Evolutionary conservation across 345 rosid species (phyloP).

Genomic region (Lumnitzera littorea): DNA sequence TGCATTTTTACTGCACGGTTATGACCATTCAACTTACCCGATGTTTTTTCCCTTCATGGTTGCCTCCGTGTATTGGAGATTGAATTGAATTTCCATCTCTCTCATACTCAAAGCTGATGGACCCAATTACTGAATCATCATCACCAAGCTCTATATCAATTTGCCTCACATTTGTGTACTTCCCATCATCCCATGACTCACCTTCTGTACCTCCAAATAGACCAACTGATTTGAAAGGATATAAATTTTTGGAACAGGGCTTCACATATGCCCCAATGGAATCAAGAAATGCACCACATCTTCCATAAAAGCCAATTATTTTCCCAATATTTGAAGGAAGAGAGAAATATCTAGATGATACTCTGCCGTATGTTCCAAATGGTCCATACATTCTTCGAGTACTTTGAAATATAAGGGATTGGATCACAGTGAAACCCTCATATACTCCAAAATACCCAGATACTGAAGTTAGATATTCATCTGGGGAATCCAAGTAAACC

Average conservation of each 20-base stretch:
- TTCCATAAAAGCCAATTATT: neutral
- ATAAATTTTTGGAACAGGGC: constrained; percentile 3
- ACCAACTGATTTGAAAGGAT: constrained; percentile 8
- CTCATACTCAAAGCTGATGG: constrained; percentile 4
- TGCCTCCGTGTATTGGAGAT: neutral
- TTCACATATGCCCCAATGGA: constrained; percentile 4
- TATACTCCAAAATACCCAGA: neutral
- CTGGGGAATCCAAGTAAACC: neutral
- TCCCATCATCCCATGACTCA: constrained; percentile 3
- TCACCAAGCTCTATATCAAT: neutral
- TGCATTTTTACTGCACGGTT: neutral
- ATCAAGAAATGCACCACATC: neutral
- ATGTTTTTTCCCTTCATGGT: neutral
- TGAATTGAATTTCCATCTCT: neutral
- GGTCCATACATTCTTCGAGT: constrained; percentile 4
- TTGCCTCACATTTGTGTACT: neutral
- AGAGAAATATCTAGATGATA: neutral
- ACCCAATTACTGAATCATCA: neutral
- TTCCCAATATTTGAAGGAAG: neutral
- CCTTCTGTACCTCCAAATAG: neutral
- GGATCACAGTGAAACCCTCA: neutral
- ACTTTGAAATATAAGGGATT: constrained; percentile 7
- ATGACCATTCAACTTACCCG: neutral
- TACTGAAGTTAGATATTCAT: neutral
- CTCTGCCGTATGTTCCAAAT: neutral